A percentile compares a stretch with the other conserved stretches of the same genome.
phyloP scores from a whole-genome alignment of 2,329 filamentous ascomycete species.

The Chaetomiaceae sp. region DNA sequence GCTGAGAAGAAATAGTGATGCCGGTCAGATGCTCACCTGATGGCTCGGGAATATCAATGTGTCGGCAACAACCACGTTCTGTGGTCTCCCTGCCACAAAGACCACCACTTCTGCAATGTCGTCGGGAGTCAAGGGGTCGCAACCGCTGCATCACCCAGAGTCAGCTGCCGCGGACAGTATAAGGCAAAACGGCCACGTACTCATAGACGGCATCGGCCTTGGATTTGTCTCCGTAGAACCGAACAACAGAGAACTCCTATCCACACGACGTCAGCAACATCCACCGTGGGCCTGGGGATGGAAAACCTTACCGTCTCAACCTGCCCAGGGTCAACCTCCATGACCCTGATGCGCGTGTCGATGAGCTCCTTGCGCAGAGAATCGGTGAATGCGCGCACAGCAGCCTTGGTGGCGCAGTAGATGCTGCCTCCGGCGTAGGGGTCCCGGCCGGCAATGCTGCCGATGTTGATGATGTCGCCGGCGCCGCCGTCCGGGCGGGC shows the following conservation, averaged over 20 bases:
- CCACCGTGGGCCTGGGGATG: too few species aligned
- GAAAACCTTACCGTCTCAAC: conserved; percentile 67
- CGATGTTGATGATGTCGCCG: conserved; percentile 94
- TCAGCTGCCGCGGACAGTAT: not conserved
- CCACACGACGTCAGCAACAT: not conserved
- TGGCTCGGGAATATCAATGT: conserved; percentile 84
- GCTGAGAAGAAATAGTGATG: not conserved
- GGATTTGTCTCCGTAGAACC: conserved; percentile 81
- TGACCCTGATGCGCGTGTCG: conserved; percentile 72
- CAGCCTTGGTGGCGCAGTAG: conserved; percentile 91
- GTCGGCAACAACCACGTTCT: conserved; percentile 90
- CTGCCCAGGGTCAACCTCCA: conserved; percentile 86
- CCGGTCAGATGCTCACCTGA: conserved; percentile 57
- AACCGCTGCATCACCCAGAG: conserved; percentile 49
- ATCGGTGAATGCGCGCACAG: conserved; percentile 80
- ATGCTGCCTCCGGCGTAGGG: conserved; percentile 81
- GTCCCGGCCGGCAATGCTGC: conserved; percentile 85
- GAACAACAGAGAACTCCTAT: conserved; percentile 82
- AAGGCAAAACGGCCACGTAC: conserved; percentile 43
- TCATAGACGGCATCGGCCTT: conserved; percentile 90
- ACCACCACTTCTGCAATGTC: conserved; percentile 91
- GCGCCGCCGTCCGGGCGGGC: conserved; percentile 67
- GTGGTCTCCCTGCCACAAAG: conserved; percentile 74
- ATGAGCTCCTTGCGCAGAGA: conserved; percentile 79
- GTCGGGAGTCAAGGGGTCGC: conserved; percentile 79